Evolutionary conservation across 306 rosid genomes (phyloP).

Genomic region (Fagus sylvatica): DNA sequence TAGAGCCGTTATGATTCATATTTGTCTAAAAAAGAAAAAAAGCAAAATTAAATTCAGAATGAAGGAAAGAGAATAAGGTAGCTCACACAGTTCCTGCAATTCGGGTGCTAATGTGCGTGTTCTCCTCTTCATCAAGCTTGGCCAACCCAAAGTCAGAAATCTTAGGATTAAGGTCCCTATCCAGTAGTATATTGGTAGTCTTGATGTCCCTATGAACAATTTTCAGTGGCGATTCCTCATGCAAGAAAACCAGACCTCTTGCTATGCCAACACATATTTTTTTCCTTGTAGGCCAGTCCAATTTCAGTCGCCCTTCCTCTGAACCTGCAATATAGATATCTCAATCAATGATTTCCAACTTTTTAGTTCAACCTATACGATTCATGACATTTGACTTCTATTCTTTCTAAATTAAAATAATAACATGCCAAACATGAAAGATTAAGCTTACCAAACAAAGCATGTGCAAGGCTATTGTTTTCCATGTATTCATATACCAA

Average conservation of each 20-base stretch:
- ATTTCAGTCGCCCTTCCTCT: conserved; percentile 23
- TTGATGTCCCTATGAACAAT: conserved; percentile 85
- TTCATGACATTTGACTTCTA: background rate
- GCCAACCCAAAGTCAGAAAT: conserved; percentile 88
- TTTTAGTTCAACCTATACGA: background rate
- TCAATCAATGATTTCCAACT: background rate
- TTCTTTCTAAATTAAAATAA: background rate
- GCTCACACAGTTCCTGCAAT: conserved; percentile 51
- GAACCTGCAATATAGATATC: conserved; percentile 30
- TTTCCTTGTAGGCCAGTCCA: conserved; percentile 65
- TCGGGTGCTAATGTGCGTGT: conserved; percentile 71
- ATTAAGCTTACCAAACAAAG: conserved; percentile 30
- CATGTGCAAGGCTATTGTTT: conserved; percentile 26
- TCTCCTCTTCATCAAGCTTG: conserved; percentile 66
- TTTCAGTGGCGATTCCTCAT: conserved; percentile 70
- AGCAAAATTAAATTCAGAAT: background rate
- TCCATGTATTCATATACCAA: conserved; percentile 20
- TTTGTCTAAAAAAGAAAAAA: background rate
- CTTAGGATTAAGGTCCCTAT: conserved; percentile 62
- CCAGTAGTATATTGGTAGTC: conserved; percentile 74
- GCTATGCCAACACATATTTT: conserved; percentile 75
- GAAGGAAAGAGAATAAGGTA: background rate
- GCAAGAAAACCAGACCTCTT: conserved; percentile 72
- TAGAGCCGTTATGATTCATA: background rate
- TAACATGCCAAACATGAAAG: background rate